These are phyloP conservation scores for Nelumbo lutea DNA, from an alignment of 164 flowering plant species.

Conservation along the genomic window DNA sequence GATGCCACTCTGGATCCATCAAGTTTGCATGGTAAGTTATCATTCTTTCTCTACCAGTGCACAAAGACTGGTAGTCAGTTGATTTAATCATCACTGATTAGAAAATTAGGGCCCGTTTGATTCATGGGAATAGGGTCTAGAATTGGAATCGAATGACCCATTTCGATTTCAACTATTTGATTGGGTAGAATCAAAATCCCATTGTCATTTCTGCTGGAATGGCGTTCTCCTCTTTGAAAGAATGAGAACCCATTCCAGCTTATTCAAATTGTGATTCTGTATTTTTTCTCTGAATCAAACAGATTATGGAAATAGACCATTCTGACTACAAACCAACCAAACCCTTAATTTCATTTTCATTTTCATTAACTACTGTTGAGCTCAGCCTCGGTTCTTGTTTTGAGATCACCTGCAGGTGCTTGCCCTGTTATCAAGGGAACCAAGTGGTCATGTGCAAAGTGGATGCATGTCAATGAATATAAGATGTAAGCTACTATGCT, in stretches of 20 bases:
- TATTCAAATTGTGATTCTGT: background rate
- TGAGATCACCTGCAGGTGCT: slow-evolving; percentile 52
- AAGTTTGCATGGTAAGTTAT: slow-evolving; percentile 78
- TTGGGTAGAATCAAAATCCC: too few relatives aligned
- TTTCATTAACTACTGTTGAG: background rate
- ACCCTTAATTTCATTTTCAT: background rate
- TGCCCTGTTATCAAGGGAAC: slow-evolving; percentile 88
- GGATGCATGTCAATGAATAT: slow-evolving; percentile 85
- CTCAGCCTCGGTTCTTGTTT: background rate
- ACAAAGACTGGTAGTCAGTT: background rate
- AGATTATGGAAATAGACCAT: too few relatives aligned
- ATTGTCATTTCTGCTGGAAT: background rate
- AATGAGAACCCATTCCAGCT: too few relatives aligned
- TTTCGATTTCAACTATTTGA: too few relatives aligned
- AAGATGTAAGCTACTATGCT: slow-evolving; percentile 28
- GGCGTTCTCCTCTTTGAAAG: too few relatives aligned
- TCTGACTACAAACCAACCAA: background rate
- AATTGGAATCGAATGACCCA: too few relatives aligned
- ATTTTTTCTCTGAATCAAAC: background rate
- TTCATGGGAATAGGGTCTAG: too few relatives aligned
- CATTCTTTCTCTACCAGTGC: background rate
- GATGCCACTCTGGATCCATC: slow-evolving; percentile 86
- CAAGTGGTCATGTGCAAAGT: slow-evolving; percentile 92
- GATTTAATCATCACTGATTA: background rate
- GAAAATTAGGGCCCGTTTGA: too few relatives aligned